Evolutionary conservation across 164 flowering plant species (phyloP).

Genomic region (Houttuynia cordata): DNA sequence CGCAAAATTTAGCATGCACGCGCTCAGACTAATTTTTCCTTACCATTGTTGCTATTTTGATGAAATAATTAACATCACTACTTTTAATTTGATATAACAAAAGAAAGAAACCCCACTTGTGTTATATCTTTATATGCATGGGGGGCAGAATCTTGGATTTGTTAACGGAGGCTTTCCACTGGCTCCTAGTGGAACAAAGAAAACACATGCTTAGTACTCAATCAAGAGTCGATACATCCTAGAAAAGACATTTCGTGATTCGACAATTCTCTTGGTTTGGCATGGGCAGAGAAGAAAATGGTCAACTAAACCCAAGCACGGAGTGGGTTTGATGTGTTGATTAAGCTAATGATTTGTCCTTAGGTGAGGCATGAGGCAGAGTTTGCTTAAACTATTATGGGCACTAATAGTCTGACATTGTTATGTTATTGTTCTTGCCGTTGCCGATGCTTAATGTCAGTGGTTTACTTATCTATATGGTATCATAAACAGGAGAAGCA

Average conservation of each 20-base stretch:
- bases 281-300: neutral
- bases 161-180: no score
- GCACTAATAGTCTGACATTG: no score
- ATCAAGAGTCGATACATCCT: neutral
- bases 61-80: no score
- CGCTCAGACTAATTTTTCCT: no score
- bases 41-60: no score
- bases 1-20: no score
- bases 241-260: neutral
- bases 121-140: neutral
- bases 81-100: no score
- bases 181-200: no score
- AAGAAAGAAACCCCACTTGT: neutral
- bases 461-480: no score
- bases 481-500: no score
- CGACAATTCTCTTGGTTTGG: neutral
- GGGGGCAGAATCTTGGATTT: neutral
- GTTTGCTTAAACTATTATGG: neutral
- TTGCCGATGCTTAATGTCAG: no score
- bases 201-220: neutral
- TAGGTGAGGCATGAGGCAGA: neutral
- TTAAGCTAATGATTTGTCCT: neutral
- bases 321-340: neutral
- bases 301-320: neutral
- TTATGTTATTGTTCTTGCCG: no score